Base-by-base conservation (phyloP, 345 rosid species). In the Acer campestre region DNA sequence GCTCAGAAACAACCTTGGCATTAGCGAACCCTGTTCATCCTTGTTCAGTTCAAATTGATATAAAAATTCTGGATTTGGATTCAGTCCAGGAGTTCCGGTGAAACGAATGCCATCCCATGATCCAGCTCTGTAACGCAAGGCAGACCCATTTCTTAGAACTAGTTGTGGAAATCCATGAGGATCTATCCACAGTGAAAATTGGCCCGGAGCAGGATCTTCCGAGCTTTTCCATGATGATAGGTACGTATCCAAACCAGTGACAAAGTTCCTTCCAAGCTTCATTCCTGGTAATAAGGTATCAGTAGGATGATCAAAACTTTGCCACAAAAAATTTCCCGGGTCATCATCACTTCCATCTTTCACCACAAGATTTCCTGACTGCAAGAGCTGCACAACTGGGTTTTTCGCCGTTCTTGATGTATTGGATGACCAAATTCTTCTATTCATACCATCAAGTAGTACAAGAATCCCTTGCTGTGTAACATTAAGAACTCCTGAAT, bases 221-320 rank as follows among this genome's bases (percentile, higher is more conserved):
- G 0, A 4, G 35, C 67, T 75, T 29, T 75, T 80, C 82, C 90
- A 87, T 2, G 90, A 81, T 5, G 79, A 76, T 27, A 87, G 27
- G 70, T 44, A 71, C 67, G 82, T 81, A 20, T 87, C 74, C 20
- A 69, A 20, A 29, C 86, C 84, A 0, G 81, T 76, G 2, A 23
- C 16, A 4, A 85, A 78, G 71, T 85, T 79, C 80, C 81, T 79
- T 16, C 92, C 89, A n/a, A 87, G 58, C 71, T 87, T 89, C 92
- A 89, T 79, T 20, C 75, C 90, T 16, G 90, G 83, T 44, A 89
- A 53, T 46, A 87, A 56, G 31, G 85, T 87, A 74, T 87, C 85
- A 10, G 84, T 83, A 13, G 85, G 88, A 67, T 84, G 55, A 72
- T 89, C 90, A 67, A 87, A 89, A 67, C 90, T 85, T 78, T 89